These are phyloP conservation scores for Pseudoturritis turrita DNA, from an alignment of 345 rosid genomes.

Conservation along the genomic window DNA sequence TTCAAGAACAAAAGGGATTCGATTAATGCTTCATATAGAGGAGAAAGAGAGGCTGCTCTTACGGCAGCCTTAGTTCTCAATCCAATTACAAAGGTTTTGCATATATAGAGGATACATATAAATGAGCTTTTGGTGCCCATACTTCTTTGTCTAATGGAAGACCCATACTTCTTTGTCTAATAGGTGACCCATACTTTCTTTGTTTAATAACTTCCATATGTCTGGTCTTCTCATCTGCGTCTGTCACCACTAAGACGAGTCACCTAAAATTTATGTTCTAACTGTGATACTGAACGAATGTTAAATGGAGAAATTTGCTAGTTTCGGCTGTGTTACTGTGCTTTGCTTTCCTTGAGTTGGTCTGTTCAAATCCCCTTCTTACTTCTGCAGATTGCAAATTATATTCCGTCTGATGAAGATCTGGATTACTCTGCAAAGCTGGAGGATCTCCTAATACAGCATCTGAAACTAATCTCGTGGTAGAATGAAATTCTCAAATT, in stretches of 20 bases:
- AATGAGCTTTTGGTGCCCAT: no score
- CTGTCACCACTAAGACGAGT: slow-evolving; percentile 3
- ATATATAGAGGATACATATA: no score
- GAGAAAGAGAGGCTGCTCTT: no score
- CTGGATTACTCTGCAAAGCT: slow-evolving; percentile 89
- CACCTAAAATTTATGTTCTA: background rate
- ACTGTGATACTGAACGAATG: background rate
- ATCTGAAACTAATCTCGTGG: slow-evolving; percentile 42
- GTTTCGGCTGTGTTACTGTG: background rate
- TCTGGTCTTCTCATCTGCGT: background rate
- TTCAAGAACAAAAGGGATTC: no score
- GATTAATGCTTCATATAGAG: no score
- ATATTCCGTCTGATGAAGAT: slow-evolving; percentile 68
- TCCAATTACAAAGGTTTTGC: no score
- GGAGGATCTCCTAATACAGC: slow-evolving; percentile 45
- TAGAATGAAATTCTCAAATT: background rate
- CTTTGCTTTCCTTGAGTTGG: slow-evolving; percentile 4
- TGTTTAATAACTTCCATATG: no score
- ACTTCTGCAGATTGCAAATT: slow-evolving; percentile 80
- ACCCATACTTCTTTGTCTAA: no score
- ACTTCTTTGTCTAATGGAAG: no score
- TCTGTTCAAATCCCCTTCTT: slow-evolving; percentile 16
- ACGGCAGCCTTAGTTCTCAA: no score
- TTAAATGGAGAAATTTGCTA: background rate
- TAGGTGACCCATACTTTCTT: no score